These are phyloP conservation scores for Geotrichum carabidarum DNA, from an alignment of 1,139 yeast genomes.

Conservation along the genomic window DNA sequence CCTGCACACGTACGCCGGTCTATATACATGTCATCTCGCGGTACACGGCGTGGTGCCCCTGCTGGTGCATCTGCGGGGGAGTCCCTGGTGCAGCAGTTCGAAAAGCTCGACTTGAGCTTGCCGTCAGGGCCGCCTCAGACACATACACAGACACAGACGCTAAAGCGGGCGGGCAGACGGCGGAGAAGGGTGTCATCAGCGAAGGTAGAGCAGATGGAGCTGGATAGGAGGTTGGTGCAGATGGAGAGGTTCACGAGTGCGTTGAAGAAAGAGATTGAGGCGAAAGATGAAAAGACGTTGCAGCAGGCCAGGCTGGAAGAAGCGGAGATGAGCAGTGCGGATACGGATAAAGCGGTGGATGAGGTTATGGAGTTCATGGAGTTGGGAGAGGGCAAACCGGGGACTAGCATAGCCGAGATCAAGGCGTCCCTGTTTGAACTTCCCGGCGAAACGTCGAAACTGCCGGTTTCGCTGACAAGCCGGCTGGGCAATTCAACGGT, in stretches of 20 bases:
- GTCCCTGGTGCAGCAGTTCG: neutral
- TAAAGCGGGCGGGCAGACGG: neutral
- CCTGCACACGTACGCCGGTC: neutral
- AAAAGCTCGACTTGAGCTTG: constrained; percentile 1
- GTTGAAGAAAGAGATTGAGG: constrained; percentile 24
- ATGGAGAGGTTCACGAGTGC: constrained; percentile 27
- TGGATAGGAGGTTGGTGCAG: constrained; percentile 26
- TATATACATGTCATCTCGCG: neutral
- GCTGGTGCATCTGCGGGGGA: constrained; percentile 1
- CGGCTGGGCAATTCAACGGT: constrained; percentile 22
- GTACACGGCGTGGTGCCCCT: neutral
- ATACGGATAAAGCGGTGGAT: constrained; percentile 24
- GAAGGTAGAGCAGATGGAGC: constrained; percentile 14
- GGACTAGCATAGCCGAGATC: constrained; percentile 8
- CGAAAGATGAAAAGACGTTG: constrained; percentile 23
- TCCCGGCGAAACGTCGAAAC: constrained; percentile 8
- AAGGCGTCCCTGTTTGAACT: constrained; percentile 17
- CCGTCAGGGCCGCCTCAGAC: neutral
- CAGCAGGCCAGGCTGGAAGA: constrained; percentile 15
- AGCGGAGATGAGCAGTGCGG: constrained; percentile 15
- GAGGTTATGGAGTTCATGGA: constrained; percentile 23
- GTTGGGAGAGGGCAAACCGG: constrained; percentile 18
- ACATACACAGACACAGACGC: no score
- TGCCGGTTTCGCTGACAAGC: constrained; percentile 23
- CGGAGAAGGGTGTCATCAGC: constrained; percentile 3